Evolutionary conservation across 805 yeast genomes (phyloP), one percentile per base, ranked within the genome.

Genomic region (Candida boleticola): DNA sequence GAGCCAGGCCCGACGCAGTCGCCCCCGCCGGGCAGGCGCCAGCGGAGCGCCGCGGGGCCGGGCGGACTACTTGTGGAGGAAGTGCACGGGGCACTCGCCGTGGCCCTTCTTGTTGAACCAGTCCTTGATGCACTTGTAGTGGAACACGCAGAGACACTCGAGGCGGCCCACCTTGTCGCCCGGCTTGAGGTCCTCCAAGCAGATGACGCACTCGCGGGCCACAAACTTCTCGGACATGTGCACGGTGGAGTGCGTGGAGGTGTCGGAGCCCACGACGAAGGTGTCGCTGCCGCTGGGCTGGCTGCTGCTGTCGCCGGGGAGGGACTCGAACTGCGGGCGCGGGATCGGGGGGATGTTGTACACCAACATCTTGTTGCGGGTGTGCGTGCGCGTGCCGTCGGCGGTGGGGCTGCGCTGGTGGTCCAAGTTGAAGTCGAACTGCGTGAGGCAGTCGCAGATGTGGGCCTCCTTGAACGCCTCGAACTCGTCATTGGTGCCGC

Each of bases 131-230:
- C 99, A 93, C 48, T 77, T 70, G 58, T 89, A 89, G 56, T 93
- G 99, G 61, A 89, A 93, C 27, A 90, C 88, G 58, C 99, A 93
- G 11, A 93, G 71, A 60, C 99, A 93, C 61, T 92, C 98, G 44
- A 93, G 64, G 32, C 99, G 68, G 0, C 96, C 98, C 14, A 93
- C 92, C 54, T 83, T 84, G 42, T 89, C 93, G 1, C 96, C 96
- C 0, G 90, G 87, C 37, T 67, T 64, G 59, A 90, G 79, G 16
- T 87, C 95, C 58, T 93, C 99, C 47, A 92, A 79, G 57, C 99
- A 93, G 19, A 93, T 92, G 13, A 89, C 92, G 60, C 99, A 93
- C 60, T 93, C 98, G 37, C 79, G 79, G 26, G 73, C 81, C 14
- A 68, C 71, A 21, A 66, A 57, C 6, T 53, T 57, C 13, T 47